Evolutionary conservation across 176 grass and related monocot genomes (phyloP).

Genomic region (Rhipidocladum racemiflorum): DNA sequence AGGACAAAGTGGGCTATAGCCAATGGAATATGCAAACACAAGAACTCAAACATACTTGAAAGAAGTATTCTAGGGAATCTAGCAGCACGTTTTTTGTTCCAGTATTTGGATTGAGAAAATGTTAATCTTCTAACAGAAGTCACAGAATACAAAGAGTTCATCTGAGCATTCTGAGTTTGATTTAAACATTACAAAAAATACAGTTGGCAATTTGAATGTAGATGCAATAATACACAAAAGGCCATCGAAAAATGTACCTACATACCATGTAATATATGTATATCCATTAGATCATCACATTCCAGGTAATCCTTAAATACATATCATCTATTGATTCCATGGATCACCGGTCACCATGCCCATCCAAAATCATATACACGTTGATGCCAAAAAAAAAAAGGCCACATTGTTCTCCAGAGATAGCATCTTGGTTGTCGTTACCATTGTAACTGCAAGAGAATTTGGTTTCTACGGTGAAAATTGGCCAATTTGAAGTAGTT

Average conservation of each 20-base stretch:
- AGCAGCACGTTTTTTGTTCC: neutral
- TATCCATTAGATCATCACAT: neutral
- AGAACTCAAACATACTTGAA: neutral
- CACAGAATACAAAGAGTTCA: slow-evolving; percentile 1
- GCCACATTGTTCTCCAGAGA: neutral
- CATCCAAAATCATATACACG: neutral
- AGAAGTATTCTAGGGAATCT: neutral
- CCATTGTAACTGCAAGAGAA: neutral
- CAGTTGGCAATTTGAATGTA: neutral
- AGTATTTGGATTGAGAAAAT: neutral
- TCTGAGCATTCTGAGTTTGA: neutral
- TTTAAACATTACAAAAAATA: neutral
- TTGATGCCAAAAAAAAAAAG: neutral
- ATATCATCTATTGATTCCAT: neutral
- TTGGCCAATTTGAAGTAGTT: neutral
- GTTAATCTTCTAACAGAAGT: neutral
- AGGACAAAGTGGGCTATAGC: neutral
- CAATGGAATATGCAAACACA: neutral
- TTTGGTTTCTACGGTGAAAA: slow-evolving; percentile 12
- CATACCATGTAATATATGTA: neutral
- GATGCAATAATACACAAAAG: neutral
- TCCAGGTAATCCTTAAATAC: neutral
- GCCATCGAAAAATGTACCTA: neutral
- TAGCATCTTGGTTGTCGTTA: neutral
- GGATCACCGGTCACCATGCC: neutral